Evolutionary conservation across 208 protist genomes (phyloP), one percentile per base, ranked within the genome.

Genomic region (Strigomonas culicis): DNA sequence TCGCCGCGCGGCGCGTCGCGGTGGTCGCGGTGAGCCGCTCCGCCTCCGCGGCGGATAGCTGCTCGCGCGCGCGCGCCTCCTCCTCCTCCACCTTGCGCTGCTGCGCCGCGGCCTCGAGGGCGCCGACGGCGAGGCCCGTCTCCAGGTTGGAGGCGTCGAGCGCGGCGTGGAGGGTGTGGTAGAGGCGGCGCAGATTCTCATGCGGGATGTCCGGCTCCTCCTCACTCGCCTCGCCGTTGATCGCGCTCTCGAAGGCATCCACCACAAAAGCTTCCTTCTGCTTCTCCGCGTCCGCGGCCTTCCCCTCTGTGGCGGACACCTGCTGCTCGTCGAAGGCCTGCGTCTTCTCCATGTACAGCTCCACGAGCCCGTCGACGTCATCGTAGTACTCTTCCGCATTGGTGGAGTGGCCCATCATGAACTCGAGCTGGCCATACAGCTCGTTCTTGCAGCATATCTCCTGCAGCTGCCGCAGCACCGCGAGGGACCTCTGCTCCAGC

Each of bases 391-490:
- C 78, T 47, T 78, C 75, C 41, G 71, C 70, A 8, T 73, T 86
- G 55, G 77, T 70, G 11, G 84, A 80, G 19, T 74, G 63, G 15
- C 90, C 90, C 66, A 95, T 82, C 30, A 93, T 70, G 55, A 79
- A 75, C 59, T 88, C 84, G 36, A 95, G 72, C 71, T 81, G 63
- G 44, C 79, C 67, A 60, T 92, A 92, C 34, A 95, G 71, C 32
- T 79, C 77, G 44, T 90, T 86, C 62, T 90, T 92, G 68, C 77
- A 85, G 71, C 88, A 90, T n/a, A 95, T 82, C 39, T 80, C 63
- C 58, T 93, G 90, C 27, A 95, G 60, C 41, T 87, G 62, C 50
- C 67, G 66, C 46, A 95, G 47, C 15, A 93, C 25, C 19, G 72
- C 68, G 30, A 81, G 43, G 27, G 84, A 27, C 30, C 32, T 44